These are phyloP conservation scores for Paspalum notatum DNA, from an alignment of 176 grass and related monocot genomes.

Conservation along the genomic window DNA sequence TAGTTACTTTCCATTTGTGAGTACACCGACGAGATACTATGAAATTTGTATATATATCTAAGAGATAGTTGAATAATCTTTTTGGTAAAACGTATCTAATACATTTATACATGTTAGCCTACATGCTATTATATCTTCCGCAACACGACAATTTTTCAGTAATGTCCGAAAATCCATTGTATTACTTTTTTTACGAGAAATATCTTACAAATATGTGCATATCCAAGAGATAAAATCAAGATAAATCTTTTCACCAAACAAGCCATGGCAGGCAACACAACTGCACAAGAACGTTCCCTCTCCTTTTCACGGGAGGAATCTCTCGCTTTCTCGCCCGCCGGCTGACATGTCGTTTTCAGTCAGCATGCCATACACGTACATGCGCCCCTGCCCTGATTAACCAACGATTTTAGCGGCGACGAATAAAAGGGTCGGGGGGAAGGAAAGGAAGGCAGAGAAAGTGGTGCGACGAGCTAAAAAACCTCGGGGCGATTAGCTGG, in stretches of 20 bases:
- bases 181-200: too few relatives aligned
- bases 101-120: too few relatives aligned
- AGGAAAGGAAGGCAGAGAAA: background rate
- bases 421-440: background rate
- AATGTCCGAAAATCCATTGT: too few relatives aligned
- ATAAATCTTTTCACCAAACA: background rate
- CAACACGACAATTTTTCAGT: too few relatives aligned
- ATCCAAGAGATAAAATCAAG: background rate
- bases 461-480: slow-evolving; percentile 1
- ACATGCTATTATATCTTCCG: too few relatives aligned
- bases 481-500: slow-evolving; percentile 35
- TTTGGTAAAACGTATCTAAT: too few relatives aligned
- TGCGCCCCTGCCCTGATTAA: background rate
- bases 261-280: background rate
- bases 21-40: too few relatives aligned
- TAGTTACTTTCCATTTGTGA: too few relatives aligned
- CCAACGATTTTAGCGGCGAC: background rate
- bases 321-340: slow-evolving; percentile 10
- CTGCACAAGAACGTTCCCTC: background rate
- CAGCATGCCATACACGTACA: slow-evolving; percentile 24
- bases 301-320: background rate
- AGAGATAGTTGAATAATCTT: too few relatives aligned
- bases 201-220: background rate
- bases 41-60: too few relatives aligned
- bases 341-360: slow-evolving; percentile 25